Evolutionary conservation across 176 grass and related monocot species (phyloP).

Genomic region (Alloteropsis semialata): DNA sequence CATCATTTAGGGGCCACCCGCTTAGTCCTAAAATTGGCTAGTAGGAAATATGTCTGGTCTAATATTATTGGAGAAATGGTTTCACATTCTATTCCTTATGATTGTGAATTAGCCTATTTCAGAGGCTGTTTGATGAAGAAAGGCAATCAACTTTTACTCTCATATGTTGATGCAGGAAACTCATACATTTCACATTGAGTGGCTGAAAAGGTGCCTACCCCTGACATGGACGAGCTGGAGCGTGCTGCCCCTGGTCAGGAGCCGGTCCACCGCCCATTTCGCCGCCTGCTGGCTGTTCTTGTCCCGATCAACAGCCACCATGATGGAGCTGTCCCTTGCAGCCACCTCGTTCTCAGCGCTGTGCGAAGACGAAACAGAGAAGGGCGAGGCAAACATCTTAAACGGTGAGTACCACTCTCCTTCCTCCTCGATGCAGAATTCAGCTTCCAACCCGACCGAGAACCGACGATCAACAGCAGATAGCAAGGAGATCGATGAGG

Average conservation of each 20-base stretch:
- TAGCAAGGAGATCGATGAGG: neutral
- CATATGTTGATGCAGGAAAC: neutral
- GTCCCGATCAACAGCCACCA: constrained; percentile 68
- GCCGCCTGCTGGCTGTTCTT: constrained; percentile 85
- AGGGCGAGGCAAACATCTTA: constrained; percentile 46
- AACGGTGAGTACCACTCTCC: neutral
- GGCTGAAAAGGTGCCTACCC: constrained; percentile 36
- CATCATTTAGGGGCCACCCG: neutral
- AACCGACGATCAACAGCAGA: neutral
- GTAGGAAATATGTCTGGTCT: no score
- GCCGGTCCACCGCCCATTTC: constrained; percentile 76
- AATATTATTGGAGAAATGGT: no score
- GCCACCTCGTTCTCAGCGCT: constrained; percentile 12
- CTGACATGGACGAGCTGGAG: constrained; percentile 73
- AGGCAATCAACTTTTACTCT: neutral
- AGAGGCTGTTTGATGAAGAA: constrained; percentile 3
- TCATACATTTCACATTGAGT: neutral
- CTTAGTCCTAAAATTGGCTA: neutral
- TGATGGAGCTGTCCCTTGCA: constrained; percentile 26
- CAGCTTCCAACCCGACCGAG: neutral
- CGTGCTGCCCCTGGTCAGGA: constrained; percentile 48
- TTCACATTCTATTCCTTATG: neutral
- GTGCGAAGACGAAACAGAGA: constrained; percentile 28
- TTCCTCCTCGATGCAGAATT: neutral
- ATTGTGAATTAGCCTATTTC: neutral